Percentiles rank a stretch among this genome's conserved stretches.
phyloP scores from a whole-genome alignment of 768 basidiomycete species.

The Termitomyces sp. region DNA sequence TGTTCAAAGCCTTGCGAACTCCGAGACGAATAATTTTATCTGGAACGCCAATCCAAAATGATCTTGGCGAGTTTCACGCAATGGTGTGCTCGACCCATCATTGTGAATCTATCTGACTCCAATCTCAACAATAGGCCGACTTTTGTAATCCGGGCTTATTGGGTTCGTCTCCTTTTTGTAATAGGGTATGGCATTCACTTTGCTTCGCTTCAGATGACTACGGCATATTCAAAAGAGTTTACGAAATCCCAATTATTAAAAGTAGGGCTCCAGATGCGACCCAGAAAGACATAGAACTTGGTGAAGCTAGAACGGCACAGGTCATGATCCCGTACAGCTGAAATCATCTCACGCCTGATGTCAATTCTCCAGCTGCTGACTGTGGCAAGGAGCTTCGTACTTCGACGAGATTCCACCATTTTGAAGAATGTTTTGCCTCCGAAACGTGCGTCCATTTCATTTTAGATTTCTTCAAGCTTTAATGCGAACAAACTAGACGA shows the following conservation, averaged over 20 bases:
- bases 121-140: constrained; percentile 53
- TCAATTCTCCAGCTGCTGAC: constrained; percentile 46
- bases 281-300: constrained; percentile 67
- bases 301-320: constrained; percentile 73
- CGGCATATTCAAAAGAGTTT: constrained; percentile 69
- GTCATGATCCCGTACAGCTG: constrained; percentile 29
- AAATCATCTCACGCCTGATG: not conserved
- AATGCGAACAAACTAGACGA: constrained; percentile 55
- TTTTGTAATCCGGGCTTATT: constrained; percentile 94
- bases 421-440: constrained; percentile 84
- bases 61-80: constrained; percentile 90
- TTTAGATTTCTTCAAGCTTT: not conserved
- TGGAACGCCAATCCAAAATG: constrained; percentile 97
- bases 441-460: constrained; percentile 55
- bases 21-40: constrained; percentile 82
- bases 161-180: constrained; percentile 35
- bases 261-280: constrained; percentile 77
- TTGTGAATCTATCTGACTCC: not conserved
- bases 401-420: constrained; percentile 82
- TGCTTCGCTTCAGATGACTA: constrained; percentile 56
- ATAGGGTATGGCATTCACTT: not conserved
- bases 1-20: constrained; percentile 78
- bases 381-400: constrained; percentile 83
- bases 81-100: constrained; percentile 57
- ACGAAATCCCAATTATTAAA: constrained; percentile 83